A percentile compares a stretch with the other conserved stretches of the same genome.
phyloP scores from a whole-genome alignment of 2,329 filamentous ascomycete species.

The Calonectria henricotiae region DNA sequence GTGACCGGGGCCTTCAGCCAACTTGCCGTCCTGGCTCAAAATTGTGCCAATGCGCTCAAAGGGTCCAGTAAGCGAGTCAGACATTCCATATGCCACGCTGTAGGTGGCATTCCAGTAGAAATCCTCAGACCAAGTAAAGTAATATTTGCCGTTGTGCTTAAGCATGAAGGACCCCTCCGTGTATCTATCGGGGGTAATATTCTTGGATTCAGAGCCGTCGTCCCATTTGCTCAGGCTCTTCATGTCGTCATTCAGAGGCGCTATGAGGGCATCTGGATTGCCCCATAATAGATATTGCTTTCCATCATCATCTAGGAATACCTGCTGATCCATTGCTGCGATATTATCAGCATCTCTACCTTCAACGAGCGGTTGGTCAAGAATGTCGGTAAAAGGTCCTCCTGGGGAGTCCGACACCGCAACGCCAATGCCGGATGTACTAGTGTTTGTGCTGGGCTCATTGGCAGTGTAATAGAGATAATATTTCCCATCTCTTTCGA shows the following conservation, averaged over 20 bases:
- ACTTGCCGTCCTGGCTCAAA: neutral
- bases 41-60: conserved; percentile 18
- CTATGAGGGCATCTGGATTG: conserved; percentile 4
- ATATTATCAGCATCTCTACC: neutral
- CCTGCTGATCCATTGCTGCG: conserved; percentile 20
- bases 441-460: conserved; percentile 1
- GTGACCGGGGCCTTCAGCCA: conserved; percentile 5
- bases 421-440: conserved; percentile 9
- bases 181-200: conserved; percentile 2
- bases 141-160: conserved; percentile 14
- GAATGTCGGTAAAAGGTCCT: conserved; percentile 10
- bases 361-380: conserved; percentile 1
- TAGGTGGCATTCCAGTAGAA: conserved; percentile 7
- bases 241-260: conserved; percentile 7
- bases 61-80: neutral
- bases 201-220: conserved; percentile 1
- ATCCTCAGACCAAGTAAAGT: conserved; percentile 19
- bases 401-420: neutral
- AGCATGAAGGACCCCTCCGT: conserved; percentile 6
- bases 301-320: conserved; percentile 6
- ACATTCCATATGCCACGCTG: conserved; percentile 18
- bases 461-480: conserved; percentile 23
- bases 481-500: conserved; percentile 7
- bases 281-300: conserved; percentile 20
- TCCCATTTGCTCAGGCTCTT: conserved; percentile 1